phyloP scores from a whole-genome alignment of 176 grass and related monocot species.

The Triticum urartu region DNA sequence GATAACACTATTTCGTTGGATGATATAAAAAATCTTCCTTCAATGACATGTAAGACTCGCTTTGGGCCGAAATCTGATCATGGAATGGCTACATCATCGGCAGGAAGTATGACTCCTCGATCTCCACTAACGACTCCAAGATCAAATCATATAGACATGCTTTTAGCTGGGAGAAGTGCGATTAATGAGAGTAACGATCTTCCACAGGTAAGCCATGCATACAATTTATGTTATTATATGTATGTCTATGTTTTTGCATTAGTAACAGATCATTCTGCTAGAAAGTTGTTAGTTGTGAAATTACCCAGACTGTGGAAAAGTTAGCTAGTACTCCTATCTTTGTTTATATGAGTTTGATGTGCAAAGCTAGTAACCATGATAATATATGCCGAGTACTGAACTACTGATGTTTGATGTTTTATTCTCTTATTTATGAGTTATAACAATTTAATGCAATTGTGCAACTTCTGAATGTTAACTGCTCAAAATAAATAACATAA shows the following conservation, averaged over 20 bases:
- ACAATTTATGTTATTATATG: background rate
- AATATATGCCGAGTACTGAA: background rate
- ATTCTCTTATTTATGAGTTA: constrained; percentile 4
- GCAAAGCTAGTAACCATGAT: constrained; percentile 1
- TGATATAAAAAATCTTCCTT: constrained; percentile 82
- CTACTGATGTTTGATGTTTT: background rate
- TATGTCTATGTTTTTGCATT: background rate
- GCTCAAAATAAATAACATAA: background rate
- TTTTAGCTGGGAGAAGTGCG: constrained; percentile 74
- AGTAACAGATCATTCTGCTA: background rate
- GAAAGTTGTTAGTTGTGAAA: background rate
- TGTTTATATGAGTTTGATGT: constrained; percentile 17
- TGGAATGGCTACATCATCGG: constrained; percentile 91
- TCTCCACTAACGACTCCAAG: constrained; percentile 90
- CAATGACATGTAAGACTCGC: constrained; percentile 95
- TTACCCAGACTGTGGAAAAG: constrained; percentile 1
- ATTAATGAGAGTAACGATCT: constrained; percentile 82
- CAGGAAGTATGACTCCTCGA: constrained; percentile 93
- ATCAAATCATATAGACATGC: constrained; percentile 85
- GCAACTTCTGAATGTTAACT: background rate
- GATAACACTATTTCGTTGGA: constrained; percentile 82
- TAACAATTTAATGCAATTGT: background rate
- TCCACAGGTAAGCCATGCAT: constrained; percentile 57
- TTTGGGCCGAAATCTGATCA: constrained; percentile 96
- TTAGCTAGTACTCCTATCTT: background rate